A percentile compares a stretch with the other conserved stretches of the same genome.
phyloP scores from a whole-genome alignment of 148 eudicot genomes.

The Mesembryanthemum crystallinum region DNA sequence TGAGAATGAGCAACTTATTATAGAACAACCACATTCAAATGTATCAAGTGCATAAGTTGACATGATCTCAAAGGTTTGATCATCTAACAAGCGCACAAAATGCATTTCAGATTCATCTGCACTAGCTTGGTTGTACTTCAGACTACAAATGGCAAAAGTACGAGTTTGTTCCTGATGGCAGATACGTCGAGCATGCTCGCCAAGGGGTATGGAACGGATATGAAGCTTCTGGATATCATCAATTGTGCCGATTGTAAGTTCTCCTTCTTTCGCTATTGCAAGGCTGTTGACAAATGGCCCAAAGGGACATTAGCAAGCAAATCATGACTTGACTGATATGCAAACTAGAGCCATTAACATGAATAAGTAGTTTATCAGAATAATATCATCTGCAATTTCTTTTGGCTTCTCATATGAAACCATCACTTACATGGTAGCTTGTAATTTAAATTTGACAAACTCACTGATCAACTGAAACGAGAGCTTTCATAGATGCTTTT shows the following conservation, averaged over 20 bases:
- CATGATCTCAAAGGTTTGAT: conserved; percentile 86
- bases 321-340: not conserved
- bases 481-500: not conserved
- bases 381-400: not conserved
- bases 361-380: not conserved
- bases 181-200: conserved; percentile 94
- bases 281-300: conserved; percentile 47
- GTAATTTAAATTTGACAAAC: not conserved
- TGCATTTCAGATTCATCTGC: conserved; percentile 86
- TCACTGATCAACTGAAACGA: not conserved
- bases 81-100: conserved; percentile 87
- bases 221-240: conserved; percentile 98
- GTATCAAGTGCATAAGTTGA: conserved; percentile 89
- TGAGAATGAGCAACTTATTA: conserved; percentile 88
- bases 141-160: conserved; percentile 80
- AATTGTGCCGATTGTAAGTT: conserved; percentile 92
- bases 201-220: conserved; percentile 88
- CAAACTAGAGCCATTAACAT: conserved; percentile 8
- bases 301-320: conserved; percentile 4
- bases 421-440: not conserved
- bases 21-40: conserved; percentile 86
- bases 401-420: not conserved
- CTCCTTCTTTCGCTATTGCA: conserved; percentile 97
- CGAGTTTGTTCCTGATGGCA: conserved; percentile 97
- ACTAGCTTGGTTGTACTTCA: conserved; percentile 72